phyloP scores from a whole-genome alignment of 108 stramenopile species.

The Pseudonitzschia pungens region DNA sequence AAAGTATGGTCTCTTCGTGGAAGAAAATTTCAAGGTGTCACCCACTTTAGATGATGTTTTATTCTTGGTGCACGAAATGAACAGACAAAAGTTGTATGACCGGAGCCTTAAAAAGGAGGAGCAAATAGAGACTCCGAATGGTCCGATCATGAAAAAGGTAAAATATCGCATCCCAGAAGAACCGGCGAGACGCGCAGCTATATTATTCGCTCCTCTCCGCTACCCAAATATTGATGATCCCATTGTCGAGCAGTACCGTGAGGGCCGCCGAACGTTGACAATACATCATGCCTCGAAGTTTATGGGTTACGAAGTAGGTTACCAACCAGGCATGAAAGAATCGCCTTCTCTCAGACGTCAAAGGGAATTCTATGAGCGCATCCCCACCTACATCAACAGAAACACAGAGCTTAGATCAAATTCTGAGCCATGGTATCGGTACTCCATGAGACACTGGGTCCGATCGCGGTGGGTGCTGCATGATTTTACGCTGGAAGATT shows the following conservation, averaged over 20 bases:
- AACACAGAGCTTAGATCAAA: constrained; percentile 47
- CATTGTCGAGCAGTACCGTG: constrained; percentile 17
- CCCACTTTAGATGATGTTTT: constrained; percentile 62
- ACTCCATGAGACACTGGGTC: constrained; percentile 66
- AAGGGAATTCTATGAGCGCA: constrained; percentile 69
- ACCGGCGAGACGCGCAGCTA: constrained; percentile 59
- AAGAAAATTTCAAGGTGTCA: constrained; percentile 58
- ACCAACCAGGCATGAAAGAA: constrained; percentile 36
- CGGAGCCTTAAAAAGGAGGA: constrained; percentile 43
- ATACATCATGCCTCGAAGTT: constrained; percentile 53
- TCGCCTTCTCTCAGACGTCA: constrained; percentile 41
- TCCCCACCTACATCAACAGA: constrained; percentile 55
- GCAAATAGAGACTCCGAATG: constrained; percentile 14
- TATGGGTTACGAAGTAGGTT: constrained; percentile 64
- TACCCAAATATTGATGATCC: constrained; percentile 26
- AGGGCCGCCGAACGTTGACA: constrained; percentile 38
- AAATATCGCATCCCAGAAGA: constrained; percentile 67
- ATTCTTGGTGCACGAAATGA: constrained; percentile 62
- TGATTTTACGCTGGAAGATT: constrained; percentile 65
- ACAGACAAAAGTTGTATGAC: constrained; percentile 36
- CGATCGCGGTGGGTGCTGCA: constrained; percentile 76
- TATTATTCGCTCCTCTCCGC: constrained; percentile 39
- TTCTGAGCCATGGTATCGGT: constrained; percentile 49
- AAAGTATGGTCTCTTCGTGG: constrained; percentile 63
- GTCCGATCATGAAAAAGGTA: constrained; percentile 21